These are phyloP conservation scores for Smittium culicis DNA, from an alignment of 371 early-diverging fungal genomes.

Conservation along the genomic window DNA sequence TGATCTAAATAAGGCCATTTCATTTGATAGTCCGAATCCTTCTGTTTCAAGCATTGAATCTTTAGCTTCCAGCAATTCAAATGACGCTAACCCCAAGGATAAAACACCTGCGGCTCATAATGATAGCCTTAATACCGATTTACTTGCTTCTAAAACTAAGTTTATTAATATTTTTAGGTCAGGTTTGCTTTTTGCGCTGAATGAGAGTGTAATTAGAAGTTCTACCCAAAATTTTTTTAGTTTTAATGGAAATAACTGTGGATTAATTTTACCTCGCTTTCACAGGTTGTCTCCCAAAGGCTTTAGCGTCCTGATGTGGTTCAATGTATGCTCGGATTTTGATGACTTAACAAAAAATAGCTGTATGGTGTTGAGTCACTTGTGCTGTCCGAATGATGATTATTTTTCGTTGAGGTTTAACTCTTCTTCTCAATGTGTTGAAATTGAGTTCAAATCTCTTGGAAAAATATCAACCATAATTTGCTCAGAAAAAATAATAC, in stretches of 20 bases:
- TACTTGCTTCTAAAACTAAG: neutral
- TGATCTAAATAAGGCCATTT: too few species aligned
- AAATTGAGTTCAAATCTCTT: neutral
- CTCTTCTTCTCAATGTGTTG: neutral
- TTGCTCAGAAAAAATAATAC: neutral
- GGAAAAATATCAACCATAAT: neutral
- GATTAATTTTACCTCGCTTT: conserved; percentile 1
- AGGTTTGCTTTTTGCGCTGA: neutral
- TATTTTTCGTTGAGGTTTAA: neutral
- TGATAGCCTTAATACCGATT: too few species aligned
- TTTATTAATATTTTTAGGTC: neutral
- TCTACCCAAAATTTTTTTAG: neutral
- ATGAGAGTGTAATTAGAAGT: neutral
- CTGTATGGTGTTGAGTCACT: neutral
- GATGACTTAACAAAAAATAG: neutral
- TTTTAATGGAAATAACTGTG: conserved; percentile 1
- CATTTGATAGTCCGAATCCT: too few species aligned
- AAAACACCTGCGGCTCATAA: too few species aligned
- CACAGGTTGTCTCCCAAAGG: conserved; percentile 3
- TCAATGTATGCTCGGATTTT: neutral
- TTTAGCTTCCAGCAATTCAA: too few species aligned
- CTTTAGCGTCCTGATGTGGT: conserved; percentile 6
- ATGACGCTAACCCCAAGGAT: too few species aligned
- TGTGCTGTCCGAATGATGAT: conserved; percentile 3
- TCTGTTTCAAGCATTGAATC: too few species aligned